phyloP scores from a whole-genome alignment of 2,329 filamentous ascomycete species.

The Monascus ruber region DNA sequence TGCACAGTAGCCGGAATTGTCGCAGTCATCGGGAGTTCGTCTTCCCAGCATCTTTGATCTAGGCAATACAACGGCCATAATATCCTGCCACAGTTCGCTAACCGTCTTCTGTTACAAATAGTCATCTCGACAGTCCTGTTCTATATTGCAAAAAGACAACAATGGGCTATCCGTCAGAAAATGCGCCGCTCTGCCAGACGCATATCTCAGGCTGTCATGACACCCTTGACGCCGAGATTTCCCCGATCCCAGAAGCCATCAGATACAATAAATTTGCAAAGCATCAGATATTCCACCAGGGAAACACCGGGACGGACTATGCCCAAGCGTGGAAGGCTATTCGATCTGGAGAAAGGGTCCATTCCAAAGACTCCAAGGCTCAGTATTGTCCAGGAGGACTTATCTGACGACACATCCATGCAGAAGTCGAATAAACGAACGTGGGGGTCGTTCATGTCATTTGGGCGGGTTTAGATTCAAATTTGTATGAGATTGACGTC shows the following conservation, averaged over 20 bases:
- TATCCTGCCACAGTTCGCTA: too few species aligned
- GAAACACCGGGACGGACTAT: neutral
- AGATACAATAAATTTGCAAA: neutral
- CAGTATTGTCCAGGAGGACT: too few species aligned
- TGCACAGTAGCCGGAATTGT: conserved; percentile 59
- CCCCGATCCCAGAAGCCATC: conserved; percentile 9
- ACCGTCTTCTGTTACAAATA: conserved; percentile 16
- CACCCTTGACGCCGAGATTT: conserved; percentile 12
- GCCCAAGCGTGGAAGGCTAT: too few species aligned
- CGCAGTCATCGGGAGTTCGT: conserved; percentile 58
- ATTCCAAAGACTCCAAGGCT: too few species aligned
- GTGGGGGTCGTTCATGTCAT: too few species aligned
- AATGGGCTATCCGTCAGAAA: conserved; percentile 67
- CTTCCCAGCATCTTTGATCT: neutral
- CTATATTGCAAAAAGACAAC: conserved; percentile 70
- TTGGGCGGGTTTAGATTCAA: too few species aligned
- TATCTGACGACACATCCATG: too few species aligned
- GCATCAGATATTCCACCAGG: neutral
- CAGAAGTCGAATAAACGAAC: too few species aligned
- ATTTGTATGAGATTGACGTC: too few species aligned
- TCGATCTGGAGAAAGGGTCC: too few species aligned
- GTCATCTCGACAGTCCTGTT: conserved; percentile 58
- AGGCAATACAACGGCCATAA: too few species aligned
- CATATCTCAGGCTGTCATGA: conserved; percentile 13
- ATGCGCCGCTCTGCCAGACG: conserved; percentile 54